Percentiles rank a stretch among this genome's conserved stretches.
Conservation (phyloP, 148 eudicot species). For the Pouteria glomerata region DNA sequence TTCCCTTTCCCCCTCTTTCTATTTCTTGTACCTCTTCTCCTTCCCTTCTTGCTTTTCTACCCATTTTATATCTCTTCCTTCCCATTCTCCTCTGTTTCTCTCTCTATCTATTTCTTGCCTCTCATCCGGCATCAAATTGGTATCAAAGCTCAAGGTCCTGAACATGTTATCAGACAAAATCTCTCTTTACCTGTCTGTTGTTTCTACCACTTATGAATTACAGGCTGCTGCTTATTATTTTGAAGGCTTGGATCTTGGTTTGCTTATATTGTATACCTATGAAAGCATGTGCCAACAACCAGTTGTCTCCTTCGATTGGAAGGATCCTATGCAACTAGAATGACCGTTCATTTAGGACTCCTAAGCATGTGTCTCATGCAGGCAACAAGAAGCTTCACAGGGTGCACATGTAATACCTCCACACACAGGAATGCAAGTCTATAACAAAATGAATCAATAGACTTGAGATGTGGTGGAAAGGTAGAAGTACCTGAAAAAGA, state of each 20-base stretch:
- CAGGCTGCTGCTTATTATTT: not conserved
- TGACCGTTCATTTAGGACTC: not conserved
- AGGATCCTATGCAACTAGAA: not conserved
- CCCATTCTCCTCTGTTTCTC: no score
- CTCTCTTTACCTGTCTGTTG: not conserved
- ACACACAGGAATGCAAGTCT: not conserved
- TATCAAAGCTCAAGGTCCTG: no score
- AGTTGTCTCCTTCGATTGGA: not conserved
- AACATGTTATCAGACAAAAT: not conserved
- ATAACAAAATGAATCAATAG: not conserved
- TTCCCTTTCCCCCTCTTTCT: no score
- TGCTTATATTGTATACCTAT: not conserved
- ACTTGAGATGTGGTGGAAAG: not conserved
- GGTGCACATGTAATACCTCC: not conserved
- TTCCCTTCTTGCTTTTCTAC: no score
- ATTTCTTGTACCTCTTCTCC: no score
- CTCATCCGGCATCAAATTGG: no score
- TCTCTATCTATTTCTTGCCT: no score
- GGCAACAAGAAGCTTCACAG: not conserved
- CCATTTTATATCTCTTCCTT: no score
- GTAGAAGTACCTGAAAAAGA: conserved; percentile 51
- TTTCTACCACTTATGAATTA: not conserved
- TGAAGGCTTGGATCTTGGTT: not conserved
- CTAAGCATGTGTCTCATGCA: not conserved
- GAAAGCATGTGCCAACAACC: not conserved